Conservation (phyloP, 139 green algal genomes). For the Nannochloris sp. region DNA sequence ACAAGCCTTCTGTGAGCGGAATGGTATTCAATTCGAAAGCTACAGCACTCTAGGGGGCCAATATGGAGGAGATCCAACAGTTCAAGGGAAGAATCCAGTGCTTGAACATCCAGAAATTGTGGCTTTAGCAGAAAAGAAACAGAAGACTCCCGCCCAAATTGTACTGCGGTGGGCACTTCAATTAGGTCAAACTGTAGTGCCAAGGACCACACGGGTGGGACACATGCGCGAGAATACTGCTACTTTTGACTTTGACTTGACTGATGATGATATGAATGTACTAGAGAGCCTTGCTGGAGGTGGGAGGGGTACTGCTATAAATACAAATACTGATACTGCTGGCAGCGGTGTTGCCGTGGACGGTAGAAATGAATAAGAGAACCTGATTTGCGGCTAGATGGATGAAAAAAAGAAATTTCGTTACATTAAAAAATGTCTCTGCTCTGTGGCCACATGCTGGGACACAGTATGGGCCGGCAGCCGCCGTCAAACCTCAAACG, state of each 20-base stretch:
- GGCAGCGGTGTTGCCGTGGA: too few relatives aligned
- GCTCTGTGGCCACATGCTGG: too few relatives aligned
- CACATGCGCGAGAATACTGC: slow-evolving; percentile 43
- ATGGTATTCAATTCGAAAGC: slow-evolving; percentile 48
- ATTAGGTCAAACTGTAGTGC: slow-evolving; percentile 36
- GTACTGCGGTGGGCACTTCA: slow-evolving; percentile 65
- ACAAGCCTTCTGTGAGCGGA: slow-evolving; percentile 32
- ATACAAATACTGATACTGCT: too few relatives aligned
- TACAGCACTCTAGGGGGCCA: slow-evolving; percentile 74
- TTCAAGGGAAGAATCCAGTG: slow-evolving; percentile 45
- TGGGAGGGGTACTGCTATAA: too few relatives aligned
- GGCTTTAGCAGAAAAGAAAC: slow-evolving; percentile 7
- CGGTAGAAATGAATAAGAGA: too few relatives aligned
- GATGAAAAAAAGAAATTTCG: too few relatives aligned
- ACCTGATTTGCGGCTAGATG: too few relatives aligned
- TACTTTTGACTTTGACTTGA: slow-evolving; percentile 47
- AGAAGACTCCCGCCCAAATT: slow-evolving; percentile 39
- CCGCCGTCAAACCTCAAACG: too few relatives aligned
- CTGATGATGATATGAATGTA: slow-evolving; percentile 31
- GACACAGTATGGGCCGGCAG: too few relatives aligned
- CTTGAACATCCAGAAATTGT: slow-evolving; percentile 25
- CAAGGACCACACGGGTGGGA: slow-evolving; percentile 26
- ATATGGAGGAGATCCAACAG: background rate
- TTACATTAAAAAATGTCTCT: too few relatives aligned
- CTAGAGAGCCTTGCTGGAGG: slow-evolving; percentile 46